Evolutionary conservation across 202 grass and related monocot genomes (phyloP), one percentile per base, ranked within the genome.

Genomic region (Panicum virgatum): DNA sequence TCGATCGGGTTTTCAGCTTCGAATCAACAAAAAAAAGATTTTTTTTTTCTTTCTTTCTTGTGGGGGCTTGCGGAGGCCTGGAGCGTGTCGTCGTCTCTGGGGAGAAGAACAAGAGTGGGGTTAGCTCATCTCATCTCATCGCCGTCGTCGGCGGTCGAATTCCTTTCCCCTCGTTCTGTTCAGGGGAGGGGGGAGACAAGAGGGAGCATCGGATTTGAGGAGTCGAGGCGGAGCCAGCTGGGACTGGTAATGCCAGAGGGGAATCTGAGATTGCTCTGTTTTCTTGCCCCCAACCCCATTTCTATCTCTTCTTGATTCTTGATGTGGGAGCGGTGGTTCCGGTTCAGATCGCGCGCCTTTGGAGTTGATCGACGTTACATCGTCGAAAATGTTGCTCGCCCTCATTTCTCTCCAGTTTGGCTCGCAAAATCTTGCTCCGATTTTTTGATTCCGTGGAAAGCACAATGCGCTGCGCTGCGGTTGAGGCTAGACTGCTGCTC

Each of bases 321-420:
- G 58, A 73, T 83, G 72, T 38, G 10, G 47, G 72, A 65, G 57
- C 72, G 27, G 87, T 67, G 60, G 66, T 79, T 86, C 43, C 61
- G 60, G 66, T 79, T 86, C 43, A 73, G 83, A 74, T 67, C 73
- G 67, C 36, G 45, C 13, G 6, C 48, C 64, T 52, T 22, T 34
- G 34, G 34, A 26, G 81, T 62, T 60, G 59, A 86, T 89, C 82
- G 46, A 47, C 59, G 48, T 47, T 58, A 5, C 58, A 58, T 72
- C 18, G 26, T 58, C 34, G 46, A 70, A n/a, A 29, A 61, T 69
- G 62, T 4, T 67, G 39, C 22, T n/a, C 40, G 29, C 29, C 7
- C 12, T 48, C 18, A 51, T 51, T 75, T 25, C 19, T 42, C 12
- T 25, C 23, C 69, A 40, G 29, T 65, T 65, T 44, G 18, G 14